These are phyloP conservation scores for Pythium monospermum DNA, from an alignment of 352 stramenopile species.

Conservation along the genomic window DNA sequence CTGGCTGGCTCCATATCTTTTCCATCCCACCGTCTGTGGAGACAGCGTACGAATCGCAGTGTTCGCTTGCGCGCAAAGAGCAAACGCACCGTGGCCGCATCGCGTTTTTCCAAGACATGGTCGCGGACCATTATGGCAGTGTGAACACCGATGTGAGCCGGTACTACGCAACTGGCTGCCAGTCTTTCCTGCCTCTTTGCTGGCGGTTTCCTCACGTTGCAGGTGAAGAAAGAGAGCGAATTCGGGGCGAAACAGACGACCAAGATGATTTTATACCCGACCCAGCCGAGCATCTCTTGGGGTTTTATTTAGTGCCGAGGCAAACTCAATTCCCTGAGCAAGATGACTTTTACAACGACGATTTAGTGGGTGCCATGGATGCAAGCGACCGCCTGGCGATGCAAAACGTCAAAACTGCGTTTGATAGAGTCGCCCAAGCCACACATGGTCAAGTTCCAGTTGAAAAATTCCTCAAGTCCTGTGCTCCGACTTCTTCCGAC, in stretches of 20 bases:
- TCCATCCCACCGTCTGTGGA: slow-evolving; percentile 32
- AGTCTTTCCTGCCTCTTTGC: slow-evolving; percentile 40
- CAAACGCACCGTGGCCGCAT: slow-evolving; percentile 11
- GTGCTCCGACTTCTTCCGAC: background rate
- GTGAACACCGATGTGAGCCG: slow-evolving; percentile 35
- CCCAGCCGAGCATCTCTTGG: slow-evolving; percentile 39
- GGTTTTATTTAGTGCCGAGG: slow-evolving; percentile 54
- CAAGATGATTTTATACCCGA: slow-evolving; percentile 25
- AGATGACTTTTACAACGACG: slow-evolving; percentile 39
- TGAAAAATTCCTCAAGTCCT: background rate
- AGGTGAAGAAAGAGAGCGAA: too few relatives aligned
- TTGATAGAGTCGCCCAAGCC: slow-evolving; percentile 22
- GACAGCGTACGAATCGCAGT: slow-evolving; percentile 13
- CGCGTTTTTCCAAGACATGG: slow-evolving; percentile 27
- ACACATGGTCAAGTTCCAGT: slow-evolving; percentile 5
- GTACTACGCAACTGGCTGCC: slow-evolving; percentile 46
- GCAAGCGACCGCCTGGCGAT: slow-evolving; percentile 22
- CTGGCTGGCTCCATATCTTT: slow-evolving; percentile 59
- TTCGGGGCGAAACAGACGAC: background rate
- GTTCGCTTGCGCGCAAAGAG: background rate
- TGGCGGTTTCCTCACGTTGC: slow-evolving; percentile 26
- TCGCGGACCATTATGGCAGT: slow-evolving; percentile 32
- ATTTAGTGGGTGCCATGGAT: slow-evolving; percentile 38
- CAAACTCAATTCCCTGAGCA: slow-evolving; percentile 57
- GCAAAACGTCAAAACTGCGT: slow-evolving; percentile 24